phyloP scores from a whole-genome alignment of 2,329 filamentous ascomycete species.

The Paecilomyces sp. region DNA sequence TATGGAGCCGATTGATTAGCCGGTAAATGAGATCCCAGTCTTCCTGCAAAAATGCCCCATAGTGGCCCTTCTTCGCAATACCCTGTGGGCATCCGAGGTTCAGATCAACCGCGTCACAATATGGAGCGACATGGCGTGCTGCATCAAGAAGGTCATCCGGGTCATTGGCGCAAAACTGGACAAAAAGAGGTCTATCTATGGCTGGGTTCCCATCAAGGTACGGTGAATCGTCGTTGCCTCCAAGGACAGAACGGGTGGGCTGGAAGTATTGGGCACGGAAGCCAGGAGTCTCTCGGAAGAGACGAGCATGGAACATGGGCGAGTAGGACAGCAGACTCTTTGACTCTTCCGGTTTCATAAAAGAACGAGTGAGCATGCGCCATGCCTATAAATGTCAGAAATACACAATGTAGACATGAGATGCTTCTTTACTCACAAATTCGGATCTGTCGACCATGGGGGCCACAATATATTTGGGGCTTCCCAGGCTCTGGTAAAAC shows the following conservation, averaged over 20 bases:
- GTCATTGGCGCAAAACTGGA: conserved; percentile 74
- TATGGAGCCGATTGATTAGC: conserved; percentile 79
- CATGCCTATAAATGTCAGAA: conserved; percentile 60
- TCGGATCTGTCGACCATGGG: conserved; percentile 99
- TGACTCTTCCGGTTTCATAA: conserved; percentile 62
- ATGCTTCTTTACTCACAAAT: conserved; percentile 57
- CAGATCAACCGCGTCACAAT: conserved; percentile 91
- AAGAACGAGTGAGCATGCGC: conserved; percentile 93
- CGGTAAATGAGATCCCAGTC: conserved; percentile 74
- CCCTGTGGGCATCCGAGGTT: conserved; percentile 96
- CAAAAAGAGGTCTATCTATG: conserved; percentile 82
- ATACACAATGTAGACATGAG: conserved; percentile 5
- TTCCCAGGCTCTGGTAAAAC: conserved; percentile 93
- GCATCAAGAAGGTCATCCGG: conserved; percentile 50
- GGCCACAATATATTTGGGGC: conserved; percentile 81
- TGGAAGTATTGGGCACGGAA: conserved; percentile 81
- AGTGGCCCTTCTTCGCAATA: conserved; percentile 83
- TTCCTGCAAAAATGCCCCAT: conserved; percentile 92
- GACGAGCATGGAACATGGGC: conserved; percentile 90
- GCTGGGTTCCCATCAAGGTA: conserved; percentile 82
- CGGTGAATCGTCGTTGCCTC: conserved; percentile 20
- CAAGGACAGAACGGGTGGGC: conserved; percentile 42
- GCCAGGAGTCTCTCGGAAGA: conserved; percentile 69
- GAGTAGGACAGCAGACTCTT: conserved; percentile 75
- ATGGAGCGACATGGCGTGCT: conserved; percentile 69